Evolutionary conservation across 164 flowering plant species (phyloP).

Genomic region (Tetrastigma voinierianum): DNA sequence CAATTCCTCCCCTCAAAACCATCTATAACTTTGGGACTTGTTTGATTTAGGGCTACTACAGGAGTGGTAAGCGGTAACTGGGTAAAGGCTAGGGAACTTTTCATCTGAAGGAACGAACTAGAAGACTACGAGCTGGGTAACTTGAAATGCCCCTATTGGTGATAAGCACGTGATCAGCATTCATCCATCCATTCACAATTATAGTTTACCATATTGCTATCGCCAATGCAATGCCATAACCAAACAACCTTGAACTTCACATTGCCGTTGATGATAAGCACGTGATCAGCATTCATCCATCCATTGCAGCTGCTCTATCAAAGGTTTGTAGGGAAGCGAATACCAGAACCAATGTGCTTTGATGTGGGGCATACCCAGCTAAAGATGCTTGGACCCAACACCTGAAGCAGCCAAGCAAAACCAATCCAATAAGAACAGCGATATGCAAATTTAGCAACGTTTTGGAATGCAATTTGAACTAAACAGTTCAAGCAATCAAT

Average conservation of each 20-base stretch:
- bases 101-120: too few relatives aligned
- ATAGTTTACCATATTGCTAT: not conserved
- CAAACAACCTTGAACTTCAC: slow-evolving; percentile 12
- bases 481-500: too few relatives aligned
- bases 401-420: slow-evolving; percentile 36
- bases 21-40: not conserved
- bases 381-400: slow-evolving; percentile 73
- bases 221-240: not conserved
- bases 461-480: too few relatives aligned
- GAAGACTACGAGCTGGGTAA: not conserved
- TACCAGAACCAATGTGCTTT: slow-evolving; percentile 71
- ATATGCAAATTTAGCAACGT: not conserved
- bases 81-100: too few relatives aligned
- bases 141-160: not conserved
- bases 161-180: not conserved
- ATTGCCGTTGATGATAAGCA: slow-evolving; percentile 17
- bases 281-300: too few relatives aligned
- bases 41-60: too few relatives aligned
- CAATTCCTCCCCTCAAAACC: not conserved
- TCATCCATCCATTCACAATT: not conserved
- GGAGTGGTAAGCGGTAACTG: too few relatives aligned
- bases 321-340: slow-evolving; percentile 65
- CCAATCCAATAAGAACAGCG: not conserved
- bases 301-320: slow-evolving; percentile 28
- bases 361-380: slow-evolving; percentile 81